Percentiles rank a stretch among this genome's conserved stretches.
Evolutionary conservation across 495 filamentous ascomycete species (phyloP).

Genomic region (Podospora pseudocomata): DNA sequence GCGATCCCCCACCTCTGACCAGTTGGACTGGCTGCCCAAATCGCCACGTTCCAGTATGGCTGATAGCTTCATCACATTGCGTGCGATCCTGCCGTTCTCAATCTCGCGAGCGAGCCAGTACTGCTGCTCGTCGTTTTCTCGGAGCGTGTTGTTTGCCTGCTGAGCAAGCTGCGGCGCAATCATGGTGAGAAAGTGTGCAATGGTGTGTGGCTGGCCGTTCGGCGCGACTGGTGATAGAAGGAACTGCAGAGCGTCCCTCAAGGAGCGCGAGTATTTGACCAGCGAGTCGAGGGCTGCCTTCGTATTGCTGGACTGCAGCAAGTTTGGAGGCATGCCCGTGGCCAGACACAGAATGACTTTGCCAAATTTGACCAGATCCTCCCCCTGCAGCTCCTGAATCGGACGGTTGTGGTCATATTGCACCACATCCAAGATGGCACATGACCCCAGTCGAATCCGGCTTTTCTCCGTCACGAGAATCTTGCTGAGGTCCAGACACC

Average conservation of each 20-base stretch:
- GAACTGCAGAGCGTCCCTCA: slow-evolving; percentile 75
- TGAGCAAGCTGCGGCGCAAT: slow-evolving; percentile 70
- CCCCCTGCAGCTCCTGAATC: slow-evolving; percentile 72
- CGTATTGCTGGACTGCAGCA: slow-evolving; percentile 50
- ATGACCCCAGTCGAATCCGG: slow-evolving; percentile 84
- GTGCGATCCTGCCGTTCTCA: slow-evolving; percentile 84
- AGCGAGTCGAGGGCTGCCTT: slow-evolving; percentile 67
- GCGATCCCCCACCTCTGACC: slow-evolving; percentile 87
- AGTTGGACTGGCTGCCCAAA: slow-evolving; percentile 65
- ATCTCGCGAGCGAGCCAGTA: slow-evolving; percentile 70
- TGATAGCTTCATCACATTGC: slow-evolving; percentile 78
- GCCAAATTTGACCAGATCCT: slow-evolving; percentile 85
- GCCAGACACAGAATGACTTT: slow-evolving; percentile 76
- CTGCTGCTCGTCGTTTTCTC: slow-evolving; percentile 61
- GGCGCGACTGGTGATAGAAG: slow-evolving; percentile 58
- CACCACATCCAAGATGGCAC: slow-evolving; percentile 81
- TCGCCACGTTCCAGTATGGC: slow-evolving; percentile 87
- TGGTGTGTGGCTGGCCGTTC: slow-evolving; percentile 52
- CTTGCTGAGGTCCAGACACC: slow-evolving; percentile 79
- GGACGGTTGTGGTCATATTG: slow-evolving; percentile 65
- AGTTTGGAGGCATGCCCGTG: slow-evolving; percentile 53
- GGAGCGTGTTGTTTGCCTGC: slow-evolving; percentile 68
- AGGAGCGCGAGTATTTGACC: slow-evolving; percentile 62
- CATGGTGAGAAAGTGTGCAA: slow-evolving; percentile 71
- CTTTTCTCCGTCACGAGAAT: slow-evolving; percentile 78